These are phyloP conservation scores for Ustilago loliicola DNA, from an alignment of 1,284 basidiomycete genomes.

Conservation along the genomic window DNA sequence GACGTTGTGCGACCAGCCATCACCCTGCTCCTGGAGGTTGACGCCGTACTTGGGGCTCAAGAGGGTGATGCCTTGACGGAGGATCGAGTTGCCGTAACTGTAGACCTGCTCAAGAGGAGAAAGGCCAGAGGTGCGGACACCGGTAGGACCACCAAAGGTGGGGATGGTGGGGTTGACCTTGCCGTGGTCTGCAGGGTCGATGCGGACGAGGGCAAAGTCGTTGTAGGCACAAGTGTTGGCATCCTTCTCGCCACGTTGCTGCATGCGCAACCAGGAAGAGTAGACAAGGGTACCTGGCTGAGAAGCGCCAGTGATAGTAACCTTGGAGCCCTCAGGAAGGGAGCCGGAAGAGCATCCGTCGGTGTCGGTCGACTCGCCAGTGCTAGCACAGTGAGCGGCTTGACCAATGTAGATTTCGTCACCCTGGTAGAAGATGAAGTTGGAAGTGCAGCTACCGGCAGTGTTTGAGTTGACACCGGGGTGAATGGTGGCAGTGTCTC, in stretches of 20 bases:
- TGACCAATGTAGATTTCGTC: constrained; percentile 54
- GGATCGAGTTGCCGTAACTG: constrained; percentile 60
- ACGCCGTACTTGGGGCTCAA: constrained; percentile 58
- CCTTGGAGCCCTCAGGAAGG: constrained; percentile 51
- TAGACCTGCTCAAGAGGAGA: constrained; percentile 42
- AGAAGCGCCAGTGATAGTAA: constrained; percentile 55
- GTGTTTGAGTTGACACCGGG: constrained; percentile 61
- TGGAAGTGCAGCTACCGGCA: constrained; percentile 52
- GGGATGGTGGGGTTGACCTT: constrained; percentile 58
- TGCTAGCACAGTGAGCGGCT: constrained; percentile 54
- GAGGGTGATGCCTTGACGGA: constrained; percentile 49
- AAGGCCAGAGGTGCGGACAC: constrained; percentile 38
- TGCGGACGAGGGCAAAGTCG: constrained; percentile 51
- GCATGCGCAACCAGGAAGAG: constrained; percentile 56
- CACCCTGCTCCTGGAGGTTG: constrained; percentile 42
- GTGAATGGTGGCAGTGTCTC: constrained; percentile 44
- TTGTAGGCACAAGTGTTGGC: constrained; percentile 54
- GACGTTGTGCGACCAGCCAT: constrained; percentile 56
- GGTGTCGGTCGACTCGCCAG: constrained; percentile 44
- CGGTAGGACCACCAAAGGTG: constrained; percentile 54
- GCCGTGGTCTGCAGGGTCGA: constrained; percentile 55
- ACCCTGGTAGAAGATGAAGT: constrained; percentile 55
- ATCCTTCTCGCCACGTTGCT: constrained; percentile 49
- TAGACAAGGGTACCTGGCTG: constrained; percentile 49
- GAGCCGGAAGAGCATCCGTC: constrained; percentile 49